Base-by-base conservation (phyloP, 2,329 filamentous ascomycete species). In the Fusarium nurragi region DNA sequence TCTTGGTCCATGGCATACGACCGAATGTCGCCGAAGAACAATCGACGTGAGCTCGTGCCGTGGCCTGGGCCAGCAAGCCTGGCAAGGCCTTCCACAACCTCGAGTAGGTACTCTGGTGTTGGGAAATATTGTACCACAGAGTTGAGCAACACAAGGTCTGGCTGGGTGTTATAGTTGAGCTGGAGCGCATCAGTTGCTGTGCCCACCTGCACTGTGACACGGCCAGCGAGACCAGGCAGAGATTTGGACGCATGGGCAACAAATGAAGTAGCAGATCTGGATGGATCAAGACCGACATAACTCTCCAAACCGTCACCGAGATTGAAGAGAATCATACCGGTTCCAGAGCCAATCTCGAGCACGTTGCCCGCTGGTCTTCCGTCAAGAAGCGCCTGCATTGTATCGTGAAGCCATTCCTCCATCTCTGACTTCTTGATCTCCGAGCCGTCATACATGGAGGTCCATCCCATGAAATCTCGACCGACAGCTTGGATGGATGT, bases 81-180 rank as follows among this genome's bases (percentile, higher is more conserved):
- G 28, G 65, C 40, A n/a, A 63, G n/a, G n/a, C 53, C 8, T 38
- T 40, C 0, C 22, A 37, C 3, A 60, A 14, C 47, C 5, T 59
- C 46, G 3, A 54, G 14, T 1, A 75, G 45, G n/a, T 75, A 75
- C 2, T 70, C 64, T 36, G 56, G 60, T 19, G 54, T 70, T 7
- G 73, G 73, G 23, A 75, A 75, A 39, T 75, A 74, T 21, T 75
- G 72, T 1, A 62, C 64, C 3, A 73, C 71, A 1, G 73, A 75
- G 47, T 75, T 75, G 43, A 74, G 22, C 11, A 75, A 47, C 9
- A 71, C 67, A 1, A 72, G 34, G 14, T 21, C 36, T 2, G 44
- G n/a, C n/a, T n/a, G 44, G 7, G 28, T 36, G 28, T 34, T 46
- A 18, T 18, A 46, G 28, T 4, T n/a, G n/a, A n/a, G n/a, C n/a